Base-by-base conservation (phyloP, 2,329 filamentous ascomycete genomes). In the Westerdykella ornata region DNA sequence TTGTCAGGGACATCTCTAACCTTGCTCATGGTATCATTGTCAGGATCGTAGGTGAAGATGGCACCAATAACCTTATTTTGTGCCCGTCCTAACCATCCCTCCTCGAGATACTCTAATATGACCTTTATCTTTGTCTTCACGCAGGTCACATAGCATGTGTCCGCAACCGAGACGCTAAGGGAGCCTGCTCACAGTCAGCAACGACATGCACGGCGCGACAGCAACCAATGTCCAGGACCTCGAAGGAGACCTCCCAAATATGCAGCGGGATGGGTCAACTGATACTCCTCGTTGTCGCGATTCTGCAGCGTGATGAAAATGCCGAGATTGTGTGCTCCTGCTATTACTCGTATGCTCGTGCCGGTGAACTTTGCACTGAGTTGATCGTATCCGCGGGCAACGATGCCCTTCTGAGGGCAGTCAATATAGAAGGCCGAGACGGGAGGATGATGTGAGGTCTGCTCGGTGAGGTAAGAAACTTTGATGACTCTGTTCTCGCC, bases 281-380 rank as follows among this genome's bases (percentile, higher is more conserved):
- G 88, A 66, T 98, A 98, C 47, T 89, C 85, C 70, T 98, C 92
- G 59, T 90, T 78, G 54, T 84, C 80, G 39, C 85, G 77, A 49
- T 81, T 83, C 56, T 88, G 80, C 18, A 97, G 70, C 8, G 80
- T 89, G 64, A 98, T 83, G 69, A 96, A 98, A 56, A 98, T 97
- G 50, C 92, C 92, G 51, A 94, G 74, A 66, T 98, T 98, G 71
- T 94, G 88, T 61, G 89, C 82, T 48, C 92, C 92, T 0, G 92
- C 88, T 16, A 84, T 82, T 29, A 98, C 90, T 62, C 88, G 88
- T 66, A 98, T 78, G 54, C 86, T 90, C 14, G 92, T 96, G 43
- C 92, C 92, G 1, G 92, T 97, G 69, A 98, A 98, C 67, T 96
- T 97, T 60, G 92, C 92, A 53, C 85, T 90, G 57, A 98, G 82